Conservation (phyloP, 257 asterid species). For the Solanum pinnatisectum region DNA sequence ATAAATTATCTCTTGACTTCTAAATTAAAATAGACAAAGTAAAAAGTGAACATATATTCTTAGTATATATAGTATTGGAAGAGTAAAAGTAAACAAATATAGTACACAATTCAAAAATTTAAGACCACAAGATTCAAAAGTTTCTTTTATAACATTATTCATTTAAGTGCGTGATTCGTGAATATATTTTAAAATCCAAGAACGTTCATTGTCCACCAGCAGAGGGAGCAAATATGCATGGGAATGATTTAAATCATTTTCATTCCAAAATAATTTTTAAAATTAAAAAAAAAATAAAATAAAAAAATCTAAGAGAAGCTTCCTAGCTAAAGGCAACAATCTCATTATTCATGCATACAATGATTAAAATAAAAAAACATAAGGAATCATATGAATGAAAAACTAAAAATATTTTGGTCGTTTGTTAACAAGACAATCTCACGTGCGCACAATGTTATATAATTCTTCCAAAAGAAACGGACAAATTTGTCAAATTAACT, state of each 20-base stretch:
- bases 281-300: not conserved
- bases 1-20: not conserved
- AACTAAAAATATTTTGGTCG: conserved; percentile 1
- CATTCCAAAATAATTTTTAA: not conserved
- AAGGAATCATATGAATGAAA: not conserved
- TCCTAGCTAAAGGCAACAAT: not conserved
- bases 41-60: too few species aligned
- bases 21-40: not conserved
- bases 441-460: not conserved
- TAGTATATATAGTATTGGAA: too few species aligned
- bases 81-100: too few species aligned
- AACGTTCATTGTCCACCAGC: not conserved
- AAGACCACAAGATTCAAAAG: too few species aligned
- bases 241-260: not conserved
- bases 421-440: conserved; percentile 9
- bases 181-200: not conserved
- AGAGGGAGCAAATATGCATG: not conserved
- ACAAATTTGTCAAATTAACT: not conserved
- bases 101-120: too few species aligned
- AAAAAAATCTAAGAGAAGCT: not conserved
- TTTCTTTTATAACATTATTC: too few species aligned
- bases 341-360: not conserved
- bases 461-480: not conserved
- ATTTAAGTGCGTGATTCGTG: not conserved
- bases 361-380: not conserved